phyloP scores from a whole-genome alignment of 2,329 filamentous ascomycete genomes.

The Apiospora phragmitis region DNA sequence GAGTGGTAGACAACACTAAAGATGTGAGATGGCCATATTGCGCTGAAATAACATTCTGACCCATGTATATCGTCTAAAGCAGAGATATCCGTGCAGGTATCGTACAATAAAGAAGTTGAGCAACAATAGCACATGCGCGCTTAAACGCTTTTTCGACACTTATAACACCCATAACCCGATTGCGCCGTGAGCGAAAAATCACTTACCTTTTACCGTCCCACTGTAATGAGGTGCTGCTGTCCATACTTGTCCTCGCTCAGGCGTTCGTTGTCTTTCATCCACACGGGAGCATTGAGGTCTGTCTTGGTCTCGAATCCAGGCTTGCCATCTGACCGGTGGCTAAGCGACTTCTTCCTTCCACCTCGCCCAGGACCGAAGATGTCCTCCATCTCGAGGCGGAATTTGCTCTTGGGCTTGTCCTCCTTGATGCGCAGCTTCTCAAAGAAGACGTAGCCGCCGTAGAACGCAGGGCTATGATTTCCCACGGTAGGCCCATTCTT shows the following conservation, averaged over 20 bases:
- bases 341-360: conserved; percentile 50
- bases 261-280: conserved; percentile 14
- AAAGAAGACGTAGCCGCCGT: conserved; percentile 59
- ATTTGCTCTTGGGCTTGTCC: conserved; percentile 51
- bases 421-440: conserved; percentile 57
- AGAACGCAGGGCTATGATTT: conserved; percentile 48
- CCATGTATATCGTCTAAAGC: conserved; percentile 5
- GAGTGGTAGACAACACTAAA: background rate
- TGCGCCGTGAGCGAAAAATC: background rate
- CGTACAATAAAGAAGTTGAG: background rate
- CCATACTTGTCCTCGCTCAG: conserved; percentile 19
- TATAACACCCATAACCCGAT: background rate
- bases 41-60: background rate
- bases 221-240: conserved; percentile 14
- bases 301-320: conserved; percentile 26
- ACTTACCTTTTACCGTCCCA: background rate
- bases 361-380: conserved; percentile 37
- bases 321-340: conserved; percentile 38
- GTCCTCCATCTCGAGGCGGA: conserved; percentile 50
- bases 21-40: background rate
- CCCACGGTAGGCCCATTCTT: conserved; percentile 49
- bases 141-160: conserved; percentile 8
- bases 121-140: conserved; percentile 8
- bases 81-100: background rate
- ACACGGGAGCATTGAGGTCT: background rate